Evolutionary conservation across 306 rosid species (phyloP).

Genomic region (Arachis hypogaea): DNA sequence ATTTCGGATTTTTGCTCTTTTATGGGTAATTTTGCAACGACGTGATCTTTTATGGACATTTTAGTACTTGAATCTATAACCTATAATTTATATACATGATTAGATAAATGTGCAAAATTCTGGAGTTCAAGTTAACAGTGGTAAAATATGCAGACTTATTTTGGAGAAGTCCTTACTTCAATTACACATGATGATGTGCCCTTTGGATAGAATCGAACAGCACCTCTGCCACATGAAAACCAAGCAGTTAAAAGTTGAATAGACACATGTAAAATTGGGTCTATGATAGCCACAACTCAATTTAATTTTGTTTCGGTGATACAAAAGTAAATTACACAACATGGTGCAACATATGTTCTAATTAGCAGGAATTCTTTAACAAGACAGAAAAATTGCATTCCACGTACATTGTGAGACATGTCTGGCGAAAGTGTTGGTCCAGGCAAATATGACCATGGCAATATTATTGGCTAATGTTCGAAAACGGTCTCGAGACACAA

Average conservation of each 20-base stretch:
- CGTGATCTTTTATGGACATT: no score
- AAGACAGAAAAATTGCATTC: slow-evolving; percentile 16
- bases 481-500: no score
- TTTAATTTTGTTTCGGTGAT: slow-evolving; percentile 16
- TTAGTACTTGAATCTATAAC: no score
- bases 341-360: slow-evolving; percentile 1
- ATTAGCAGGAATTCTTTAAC: no score
- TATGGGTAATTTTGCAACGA: no score
- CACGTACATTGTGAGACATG: slow-evolving; percentile 13
- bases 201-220: slow-evolving; percentile 93
- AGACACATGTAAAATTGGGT: slow-evolving; percentile 11
- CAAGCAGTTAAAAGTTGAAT: slow-evolving; percentile 43
- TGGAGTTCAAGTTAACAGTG: neutral
- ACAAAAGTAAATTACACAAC: slow-evolving; percentile 8
- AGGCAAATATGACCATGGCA: neutral
- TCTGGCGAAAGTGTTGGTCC: slow-evolving; percentile 9
- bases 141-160: slow-evolving; percentile 9
- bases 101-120: no score
- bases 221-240: slow-evolving; percentile 74
- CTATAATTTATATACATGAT: neutral
- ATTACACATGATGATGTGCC: slow-evolving; percentile 80
- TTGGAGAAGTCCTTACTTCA: slow-evolving; percentile 68
- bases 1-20: no score
- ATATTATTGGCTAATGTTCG: neutral
- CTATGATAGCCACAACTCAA: neutral